Base-by-base conservation (phyloP, 768 basidiomycete species). In the Boletus reticulatus region DNA sequence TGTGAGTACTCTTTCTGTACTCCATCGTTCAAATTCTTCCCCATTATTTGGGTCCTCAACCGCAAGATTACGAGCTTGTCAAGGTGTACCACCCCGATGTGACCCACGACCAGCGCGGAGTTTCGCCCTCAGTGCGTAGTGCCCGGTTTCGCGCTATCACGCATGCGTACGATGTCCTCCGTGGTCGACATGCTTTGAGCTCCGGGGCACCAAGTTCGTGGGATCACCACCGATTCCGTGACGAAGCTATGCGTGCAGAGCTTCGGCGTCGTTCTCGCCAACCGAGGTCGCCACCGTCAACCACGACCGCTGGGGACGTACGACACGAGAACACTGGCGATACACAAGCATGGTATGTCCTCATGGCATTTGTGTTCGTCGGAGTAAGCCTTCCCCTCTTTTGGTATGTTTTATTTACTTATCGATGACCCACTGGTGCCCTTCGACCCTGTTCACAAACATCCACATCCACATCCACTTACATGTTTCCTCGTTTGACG, bases 21-120 rank as follows among this genome's bases (percentile, higher is more conserved):
- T 3, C 29, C 29, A 29, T 29, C 29, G 29, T 29, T 29, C 9
- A 29, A 2, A 9, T 29, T 29, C 29, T 29, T 29, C 29, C 29
- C 27, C 36, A n/a, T 27, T 29, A 29, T 29, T 29, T 29, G 29
- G 13, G 14, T 39, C 37, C 22, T 46, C 48, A 13, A 51, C 17
- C 12, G 41, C 57, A 89, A 66, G 89, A 90, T 67, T 89, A 85
- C 62, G 88, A 90, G 31, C 80, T 91, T 39, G 88, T 87, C 38
- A 83, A 84, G 43, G 66, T 76, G 11, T 81, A 89, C 64, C 89
- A 92, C 63, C 89, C 89, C 4, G 89, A 92, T 66, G 82, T 83
- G 4, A 72, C 76, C 4, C 57, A 41, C 12, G 66, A 72, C 11
- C 74, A 76, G 27, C 76, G 76, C 7, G 52, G 61, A 19, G 56